Base-by-base conservation (phyloP, 179 eudicot species). In the Camellia oleifera region DNA sequence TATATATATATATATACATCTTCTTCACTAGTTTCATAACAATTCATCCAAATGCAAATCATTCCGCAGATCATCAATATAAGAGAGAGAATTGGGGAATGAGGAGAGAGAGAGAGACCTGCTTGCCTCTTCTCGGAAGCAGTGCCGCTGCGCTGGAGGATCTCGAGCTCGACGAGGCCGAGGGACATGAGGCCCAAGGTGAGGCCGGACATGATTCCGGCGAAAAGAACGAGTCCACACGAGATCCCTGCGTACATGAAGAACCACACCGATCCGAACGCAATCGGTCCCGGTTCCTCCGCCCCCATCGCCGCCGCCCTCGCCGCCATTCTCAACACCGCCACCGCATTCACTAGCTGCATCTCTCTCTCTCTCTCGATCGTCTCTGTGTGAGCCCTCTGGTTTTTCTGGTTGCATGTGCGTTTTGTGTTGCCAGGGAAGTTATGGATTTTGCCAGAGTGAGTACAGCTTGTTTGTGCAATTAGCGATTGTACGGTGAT, bases 161-260 rank as follows among this genome's bases (percentile, higher is more conserved):
- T 92, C 89, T 95, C 98, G 67, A 95, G 91, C 64, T 95, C 98
- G 71, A 95, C 98, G 66, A 92, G 98, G 82, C 95, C 90, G 20
- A 95, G 80, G 8, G 98, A 95, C 98, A 95, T 95, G 76, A 95
- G 85, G 2, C 98, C 98, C 32, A 95, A 85, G 12, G 98, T 95
- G 23, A 95, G 83, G 26, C 98, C 98, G 9, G 98, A 95, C 98
- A 95, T 95, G 0, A 93, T 85, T 7, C 98, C 98, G 42, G 98
- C 98, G 84, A 95, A 95, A 0, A 93, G 74, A 0, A 95, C 95
- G 0, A 94, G 86, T 1, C 89, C 57, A 61, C 85, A 82, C 13
- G 92, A 94, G 20, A 90, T 48, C 4, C 94, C 97, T 7, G 83
- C 91, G 75, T 94, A 94, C 3, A 86, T 68, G 85, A 84, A 93